phyloP scores from a whole-genome alignment of 257 asterid species.

The Solanum ossicruentum region DNA sequence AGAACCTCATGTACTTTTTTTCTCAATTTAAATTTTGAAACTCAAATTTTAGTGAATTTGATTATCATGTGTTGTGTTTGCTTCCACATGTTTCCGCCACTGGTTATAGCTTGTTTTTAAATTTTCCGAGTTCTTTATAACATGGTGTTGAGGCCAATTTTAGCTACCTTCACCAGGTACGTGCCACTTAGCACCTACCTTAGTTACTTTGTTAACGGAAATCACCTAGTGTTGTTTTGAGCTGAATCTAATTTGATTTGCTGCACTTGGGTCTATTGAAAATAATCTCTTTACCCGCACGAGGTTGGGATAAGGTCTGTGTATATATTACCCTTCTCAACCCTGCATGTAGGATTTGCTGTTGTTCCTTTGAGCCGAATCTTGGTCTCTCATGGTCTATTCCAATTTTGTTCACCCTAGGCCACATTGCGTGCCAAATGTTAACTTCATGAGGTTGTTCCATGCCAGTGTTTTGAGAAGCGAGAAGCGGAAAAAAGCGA shows the following conservation, averaged over 20 bases:
- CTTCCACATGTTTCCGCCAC: not conserved
- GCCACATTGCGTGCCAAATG: not conserved
- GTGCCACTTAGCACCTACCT: not conserved
- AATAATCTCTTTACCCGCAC: not conserved
- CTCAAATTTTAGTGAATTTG: not conserved
- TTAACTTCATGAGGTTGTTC: not conserved
- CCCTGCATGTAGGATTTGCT: too few relatives aligned
- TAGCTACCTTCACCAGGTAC: not conserved
- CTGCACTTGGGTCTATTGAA: not conserved
- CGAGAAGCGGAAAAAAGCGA: too few relatives aligned
- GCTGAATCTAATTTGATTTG: not conserved
- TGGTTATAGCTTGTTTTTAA: not conserved
- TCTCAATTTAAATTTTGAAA: not conserved
- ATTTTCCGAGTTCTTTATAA: not conserved
- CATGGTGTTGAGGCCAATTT: not conserved
- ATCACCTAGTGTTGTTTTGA: not conserved
- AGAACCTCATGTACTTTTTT: not conserved
- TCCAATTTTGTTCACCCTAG: not conserved
- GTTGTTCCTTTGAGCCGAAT: not conserved
- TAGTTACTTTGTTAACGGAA: not conserved
- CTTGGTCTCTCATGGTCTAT: not conserved
- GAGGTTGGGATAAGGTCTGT: not conserved
- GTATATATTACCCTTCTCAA: not conserved
- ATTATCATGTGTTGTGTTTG: not conserved
- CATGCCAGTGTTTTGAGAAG: not conserved